Percentiles rank a stretch among this genome's conserved stretches.
Evolutionary conservation across 2,329 filamentous ascomycete species (phyloP).

Genomic region (Aciculosporium take): DNA sequence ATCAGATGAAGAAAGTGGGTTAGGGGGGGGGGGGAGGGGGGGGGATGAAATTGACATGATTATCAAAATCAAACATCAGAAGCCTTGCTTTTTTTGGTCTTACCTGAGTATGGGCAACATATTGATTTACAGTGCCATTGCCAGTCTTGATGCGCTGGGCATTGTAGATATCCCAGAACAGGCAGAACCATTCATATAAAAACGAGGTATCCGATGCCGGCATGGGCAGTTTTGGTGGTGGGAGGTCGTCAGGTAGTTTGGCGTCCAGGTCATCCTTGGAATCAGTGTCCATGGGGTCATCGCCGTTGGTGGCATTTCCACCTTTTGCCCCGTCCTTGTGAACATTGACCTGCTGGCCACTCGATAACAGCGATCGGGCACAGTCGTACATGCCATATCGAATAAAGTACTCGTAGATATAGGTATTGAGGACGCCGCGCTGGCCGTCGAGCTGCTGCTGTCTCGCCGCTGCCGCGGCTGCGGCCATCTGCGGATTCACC

Average conservation of each 20-base stretch:
- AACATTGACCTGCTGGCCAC: constrained; percentile 52
- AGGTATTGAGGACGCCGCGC: constrained; percentile 59
- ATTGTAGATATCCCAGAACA: constrained; percentile 93
- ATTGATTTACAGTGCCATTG: constrained; percentile 53
- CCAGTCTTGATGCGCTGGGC: constrained; percentile 61
- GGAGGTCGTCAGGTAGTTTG: constrained; percentile 69
- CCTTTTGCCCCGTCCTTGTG: constrained; percentile 59
- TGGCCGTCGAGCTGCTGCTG: constrained; percentile 31
- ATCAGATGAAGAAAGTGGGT: neutral
- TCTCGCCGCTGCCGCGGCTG: constrained; percentile 17
- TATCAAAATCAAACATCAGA: neutral
- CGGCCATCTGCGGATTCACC: constrained; percentile 21
- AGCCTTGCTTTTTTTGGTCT: constrained; percentile 59
- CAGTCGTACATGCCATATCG: constrained; percentile 73
- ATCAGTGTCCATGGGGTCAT: constrained; percentile 72
- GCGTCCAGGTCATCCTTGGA: constrained; percentile 60
- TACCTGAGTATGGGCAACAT: constrained; percentile 75
- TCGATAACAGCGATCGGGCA: constrained; percentile 57
- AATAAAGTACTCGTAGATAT: constrained; percentile 85
- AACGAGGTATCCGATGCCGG: constrained; percentile 62
- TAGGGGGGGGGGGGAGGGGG: neutral
- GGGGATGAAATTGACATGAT: neutral
- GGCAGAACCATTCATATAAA: constrained; percentile 91
- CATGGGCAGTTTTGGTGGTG: constrained; percentile 54
- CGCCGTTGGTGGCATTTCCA: constrained; percentile 54